phyloP scores from a whole-genome alignment of 2,329 filamentous ascomycete genomes.

The Rutstroemia sp. region DNA sequence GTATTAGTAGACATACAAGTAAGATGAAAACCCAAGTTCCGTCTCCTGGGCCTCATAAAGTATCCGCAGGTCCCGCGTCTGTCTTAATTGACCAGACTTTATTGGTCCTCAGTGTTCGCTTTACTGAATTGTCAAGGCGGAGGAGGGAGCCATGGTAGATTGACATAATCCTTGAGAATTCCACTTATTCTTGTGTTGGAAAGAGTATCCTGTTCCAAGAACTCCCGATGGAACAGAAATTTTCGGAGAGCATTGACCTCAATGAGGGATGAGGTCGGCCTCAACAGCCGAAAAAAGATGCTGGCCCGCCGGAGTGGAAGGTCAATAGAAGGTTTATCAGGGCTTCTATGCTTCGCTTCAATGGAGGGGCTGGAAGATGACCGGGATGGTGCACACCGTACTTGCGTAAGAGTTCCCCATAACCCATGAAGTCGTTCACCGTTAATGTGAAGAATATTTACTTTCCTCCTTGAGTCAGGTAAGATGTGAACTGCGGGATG shows the following conservation, averaged over 20 bases:
- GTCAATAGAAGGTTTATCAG: background rate
- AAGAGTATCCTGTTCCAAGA: constrained; percentile 1
- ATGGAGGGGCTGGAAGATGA: background rate
- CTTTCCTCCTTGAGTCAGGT: background rate
- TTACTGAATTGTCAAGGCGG: background rate
- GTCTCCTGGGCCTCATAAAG: constrained; percentile 4
- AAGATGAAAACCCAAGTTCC: constrained; percentile 7
- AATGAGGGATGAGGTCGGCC: constrained; percentile 4
- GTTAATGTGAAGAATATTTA: background rate
- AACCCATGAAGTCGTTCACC: background rate
- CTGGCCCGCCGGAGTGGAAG: background rate
- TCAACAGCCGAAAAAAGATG: background rate
- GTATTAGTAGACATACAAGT: constrained; percentile 2
- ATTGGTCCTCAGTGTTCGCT: background rate
- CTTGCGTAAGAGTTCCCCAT: constrained; percentile 1
- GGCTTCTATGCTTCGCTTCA: background rate
- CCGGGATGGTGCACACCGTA: background rate
- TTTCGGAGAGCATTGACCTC: constrained; percentile 7
- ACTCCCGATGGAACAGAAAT: background rate
- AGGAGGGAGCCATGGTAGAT: constrained; percentile 1
- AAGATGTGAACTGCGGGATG: background rate
- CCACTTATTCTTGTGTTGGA: background rate
- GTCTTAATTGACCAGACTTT: background rate
- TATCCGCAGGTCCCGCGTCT: constrained; percentile 5
- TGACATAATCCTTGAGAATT: constrained; percentile 5